A percentile compares a stretch with the other conserved stretches of the same genome.
Conservation (phyloP, 345 rosid genomes). For the Lepidium africanum region DNA sequence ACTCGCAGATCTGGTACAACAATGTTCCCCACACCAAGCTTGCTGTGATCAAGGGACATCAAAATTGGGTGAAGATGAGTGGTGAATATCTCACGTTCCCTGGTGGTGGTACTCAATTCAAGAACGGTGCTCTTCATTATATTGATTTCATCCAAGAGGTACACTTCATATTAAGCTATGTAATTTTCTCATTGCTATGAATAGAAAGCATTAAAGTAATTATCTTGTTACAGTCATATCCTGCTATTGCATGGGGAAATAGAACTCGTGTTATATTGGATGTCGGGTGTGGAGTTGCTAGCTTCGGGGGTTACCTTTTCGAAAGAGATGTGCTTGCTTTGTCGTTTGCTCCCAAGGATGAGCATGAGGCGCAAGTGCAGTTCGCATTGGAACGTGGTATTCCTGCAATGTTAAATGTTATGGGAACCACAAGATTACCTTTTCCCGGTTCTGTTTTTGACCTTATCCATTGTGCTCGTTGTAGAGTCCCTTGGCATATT, state of each 20-base stretch:
- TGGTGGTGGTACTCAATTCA: conserved; percentile 96
- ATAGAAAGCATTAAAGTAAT: not conserved
- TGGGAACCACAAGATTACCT: conserved; percentile 85
- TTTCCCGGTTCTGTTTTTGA: conserved; percentile 75
- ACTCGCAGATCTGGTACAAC: conserved; percentile 17
- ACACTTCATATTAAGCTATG: not conserved
- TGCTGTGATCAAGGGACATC: conserved; percentile 80
- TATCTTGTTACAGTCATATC: conserved; percentile 39
- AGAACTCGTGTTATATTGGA: conserved; percentile 67
- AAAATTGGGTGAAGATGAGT: conserved; percentile 73
- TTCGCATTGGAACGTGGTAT: conserved; percentile 90
- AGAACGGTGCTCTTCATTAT: conserved; percentile 80
- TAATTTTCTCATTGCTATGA: not conserved
- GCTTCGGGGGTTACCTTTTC: conserved; percentile 85
- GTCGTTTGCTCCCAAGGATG: conserved; percentile 96
- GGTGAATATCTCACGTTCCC: conserved; percentile 96
- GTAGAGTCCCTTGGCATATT: conserved; percentile 92
- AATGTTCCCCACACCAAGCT: conserved; percentile 95
- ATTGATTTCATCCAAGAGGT: conserved; percentile 91
- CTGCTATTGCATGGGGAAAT: conserved; percentile 71
- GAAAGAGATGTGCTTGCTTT: conserved; percentile 73
- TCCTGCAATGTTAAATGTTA: conserved; percentile 73
- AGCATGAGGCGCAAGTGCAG: conserved; percentile 93
- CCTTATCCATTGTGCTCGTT: conserved; percentile 81
- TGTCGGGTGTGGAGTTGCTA: conserved; percentile 94